Evolutionary conservation across 352 stramenopile genomes (phyloP), one percentile per base, ranked within the genome.

Genomic region (Ophiocytium majus): DNA sequence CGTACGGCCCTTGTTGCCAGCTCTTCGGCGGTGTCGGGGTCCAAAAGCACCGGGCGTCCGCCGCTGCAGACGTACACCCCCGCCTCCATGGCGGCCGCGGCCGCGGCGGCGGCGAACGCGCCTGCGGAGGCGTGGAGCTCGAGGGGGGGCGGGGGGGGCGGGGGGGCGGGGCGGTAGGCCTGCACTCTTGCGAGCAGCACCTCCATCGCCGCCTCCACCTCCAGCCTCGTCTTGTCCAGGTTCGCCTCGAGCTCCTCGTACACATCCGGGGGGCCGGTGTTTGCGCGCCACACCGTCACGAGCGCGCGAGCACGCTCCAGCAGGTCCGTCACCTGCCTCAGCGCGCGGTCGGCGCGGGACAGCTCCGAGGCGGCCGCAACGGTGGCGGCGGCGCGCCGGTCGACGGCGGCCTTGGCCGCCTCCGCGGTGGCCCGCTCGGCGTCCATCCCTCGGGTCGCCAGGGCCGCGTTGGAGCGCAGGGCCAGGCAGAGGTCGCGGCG

Each of bases 141-240:
- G 5, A 57, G 43, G 5, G 43, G 43, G 5, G 43, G 43, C 43
- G 43, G 43, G 5, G 43, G 43, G 5, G 43, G 43, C 43, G 43
- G 43, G 5, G 43, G 43, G 5, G 43, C 43, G 5, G 43, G 43
- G 5, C 43, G 57, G 19, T 63, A 50, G 9, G 14, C 50, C 33
- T 37, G 28, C 1, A 83, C 37, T n/a, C 1, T 28, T 0, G 33
- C 33, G 33, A 74, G 36, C 57, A 83, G 43, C 0, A 86, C 50
- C 83, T 86, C 83, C 74, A 86, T 63, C 57, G 79, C 76, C n/a
- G 83, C 78, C 63, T 86, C 83, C 74, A 86, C 50, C 74, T 82
- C 78, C 31, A 79, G 82, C 33, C 43, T 34, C n/a, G 71, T 35
- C 32, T 35, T 37, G 63, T 86, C 64, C 17, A 86, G 83, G 10